Percentiles rank a stretch among this genome's conserved stretches.
Evolutionary conservation across 2,329 filamentous ascomycete species (phyloP).

Genomic region (Claviceps sp.): DNA sequence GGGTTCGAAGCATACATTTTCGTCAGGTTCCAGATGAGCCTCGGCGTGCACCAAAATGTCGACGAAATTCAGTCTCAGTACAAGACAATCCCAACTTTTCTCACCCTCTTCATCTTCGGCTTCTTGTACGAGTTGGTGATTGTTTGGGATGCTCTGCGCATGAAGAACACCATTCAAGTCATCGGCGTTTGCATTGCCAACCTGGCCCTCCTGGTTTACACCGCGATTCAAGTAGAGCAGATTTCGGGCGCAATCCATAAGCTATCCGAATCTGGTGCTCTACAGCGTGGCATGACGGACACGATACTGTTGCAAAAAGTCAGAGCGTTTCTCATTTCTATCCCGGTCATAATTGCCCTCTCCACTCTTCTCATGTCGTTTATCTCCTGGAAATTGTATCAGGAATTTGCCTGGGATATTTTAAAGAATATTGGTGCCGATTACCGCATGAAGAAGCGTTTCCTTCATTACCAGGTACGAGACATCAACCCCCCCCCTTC

Average conservation of each 20-base stretch:
- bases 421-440: conserved; percentile 98
- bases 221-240: conserved; percentile 84
- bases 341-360: conserved; percentile 71
- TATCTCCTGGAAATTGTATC: conserved; percentile 88
- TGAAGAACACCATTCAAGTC: conserved; percentile 97
- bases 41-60: conserved; percentile 16
- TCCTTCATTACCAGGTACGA: conserved; percentile 82
- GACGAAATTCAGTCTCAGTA: conserved; percentile 30
- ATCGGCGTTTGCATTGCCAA: conserved; percentile 93
- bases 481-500: conserved; percentile 9
- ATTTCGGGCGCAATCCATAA: conserved; percentile 58
- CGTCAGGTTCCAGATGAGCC: conserved; percentile 61
- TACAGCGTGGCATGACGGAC: conserved; percentile 22
- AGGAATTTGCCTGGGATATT: conserved; percentile 98
- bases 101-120: conserved; percentile 93
- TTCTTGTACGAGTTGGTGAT: conserved; percentile 85
- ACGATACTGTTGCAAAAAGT: conserved; percentile 53
- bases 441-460: conserved; percentile 90
- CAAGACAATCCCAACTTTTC: conserved; percentile 80
- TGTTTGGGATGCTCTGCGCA: conserved; percentile 81
- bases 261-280: conserved; percentile 32
- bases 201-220: conserved; percentile 80
- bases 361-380: conserved; percentile 58
- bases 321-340: conserved; percentile 67
- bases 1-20: conserved; percentile 91